Evolutionary conservation across 2,329 filamentous ascomycete species (phyloP), one percentile per base, ranked within the genome.

Genomic region (Stagonosporopsis rhizophila): DNA sequence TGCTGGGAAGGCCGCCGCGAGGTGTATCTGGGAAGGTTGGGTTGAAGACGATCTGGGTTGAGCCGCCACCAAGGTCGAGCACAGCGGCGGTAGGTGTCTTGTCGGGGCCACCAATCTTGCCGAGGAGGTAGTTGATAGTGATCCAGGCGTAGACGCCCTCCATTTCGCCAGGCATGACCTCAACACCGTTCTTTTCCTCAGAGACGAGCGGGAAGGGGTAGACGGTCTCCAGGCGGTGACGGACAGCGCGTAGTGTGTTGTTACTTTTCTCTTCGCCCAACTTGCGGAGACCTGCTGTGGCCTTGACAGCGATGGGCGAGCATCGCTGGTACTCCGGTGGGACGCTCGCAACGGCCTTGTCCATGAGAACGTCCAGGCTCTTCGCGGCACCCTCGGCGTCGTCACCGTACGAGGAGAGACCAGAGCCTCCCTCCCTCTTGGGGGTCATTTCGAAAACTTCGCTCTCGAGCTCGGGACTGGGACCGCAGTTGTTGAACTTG

Each of bases 91-190:
- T 98, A 46, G 92, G 90, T 61, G 86, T 92, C 75, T 93, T 87
- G 74, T 97, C 94, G 2, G 92, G 91, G 11, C 91, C 90, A 57
- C 95, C 95, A 77, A 99, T 98, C 81, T 98, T 98, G 71, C 94
- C 94, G 22, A 99, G 87, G 37, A 99, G 89, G 78, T 99, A 99
- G 83, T 99, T 99, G 65, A 92, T 95, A 6, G 95, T 99, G 76
- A 99, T 96, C 95, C 95, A 99, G 49, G 95, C 96, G 74, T 96
- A 99, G 27, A 99, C 94, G 74, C 95, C 95, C 80, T 99, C 95
- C 72, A 97, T 91, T 46, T 91, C 92, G 60, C 95, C 95, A 69
- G 96, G 93, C 95, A 99, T 99, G 76, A 99, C 96, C 61, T 92
- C 87, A 25, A 99, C 92, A 53, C 96, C 95, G 52, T 90, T 87